phyloP scores from a whole-genome alignment of 2,329 filamentous ascomycete species.

The Penicillium sp. region DNA sequence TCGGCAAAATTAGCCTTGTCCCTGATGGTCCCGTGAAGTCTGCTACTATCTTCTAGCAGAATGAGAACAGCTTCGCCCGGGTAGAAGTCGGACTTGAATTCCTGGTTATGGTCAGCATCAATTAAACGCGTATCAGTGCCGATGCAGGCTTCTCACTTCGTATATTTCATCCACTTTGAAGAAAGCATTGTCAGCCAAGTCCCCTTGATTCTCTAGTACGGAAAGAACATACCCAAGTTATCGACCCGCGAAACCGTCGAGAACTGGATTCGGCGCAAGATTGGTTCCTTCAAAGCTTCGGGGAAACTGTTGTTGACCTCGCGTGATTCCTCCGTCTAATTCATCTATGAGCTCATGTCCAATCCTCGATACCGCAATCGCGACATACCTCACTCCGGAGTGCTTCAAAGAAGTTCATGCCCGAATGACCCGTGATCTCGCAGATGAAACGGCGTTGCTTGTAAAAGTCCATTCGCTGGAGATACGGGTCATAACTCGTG shows the following conservation, averaged over 20 bases:
- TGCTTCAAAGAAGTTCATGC: constrained; percentile 88
- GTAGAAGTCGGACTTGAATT: constrained; percentile 88
- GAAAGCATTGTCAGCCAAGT: constrained; percentile 19
- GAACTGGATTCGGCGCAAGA: constrained; percentile 88
- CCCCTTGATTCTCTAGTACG: background rate
- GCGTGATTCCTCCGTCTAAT: constrained; percentile 71
- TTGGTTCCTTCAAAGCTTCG: constrained; percentile 83
- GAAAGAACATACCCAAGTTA: constrained; percentile 54
- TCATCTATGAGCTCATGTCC: constrained; percentile 7
- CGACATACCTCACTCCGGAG: constrained; percentile 79
- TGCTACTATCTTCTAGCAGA: constrained; percentile 65
- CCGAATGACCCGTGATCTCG: constrained; percentile 90
- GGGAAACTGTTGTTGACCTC: constrained; percentile 92
- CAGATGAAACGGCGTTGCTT: constrained; percentile 92
- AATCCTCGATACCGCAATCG: constrained; percentile 1
- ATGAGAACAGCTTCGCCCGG: constrained; percentile 82
- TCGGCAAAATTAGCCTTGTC: constrained; percentile 78
- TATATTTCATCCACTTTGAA: constrained; percentile 49
- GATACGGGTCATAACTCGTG: constrained; percentile 80
- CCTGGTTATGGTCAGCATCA: constrained; percentile 31
- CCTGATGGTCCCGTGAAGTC: constrained; percentile 70
- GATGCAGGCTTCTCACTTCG: constrained; percentile 39
- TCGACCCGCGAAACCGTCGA: constrained; percentile 87
- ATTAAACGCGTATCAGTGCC: background rate
- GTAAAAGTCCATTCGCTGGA: constrained; percentile 87